Percentiles rank a stretch among this genome's conserved stretches.
Conservation (phyloP, 202 grass and related monocot species). For the Brachypodium distachyon region DNA sequence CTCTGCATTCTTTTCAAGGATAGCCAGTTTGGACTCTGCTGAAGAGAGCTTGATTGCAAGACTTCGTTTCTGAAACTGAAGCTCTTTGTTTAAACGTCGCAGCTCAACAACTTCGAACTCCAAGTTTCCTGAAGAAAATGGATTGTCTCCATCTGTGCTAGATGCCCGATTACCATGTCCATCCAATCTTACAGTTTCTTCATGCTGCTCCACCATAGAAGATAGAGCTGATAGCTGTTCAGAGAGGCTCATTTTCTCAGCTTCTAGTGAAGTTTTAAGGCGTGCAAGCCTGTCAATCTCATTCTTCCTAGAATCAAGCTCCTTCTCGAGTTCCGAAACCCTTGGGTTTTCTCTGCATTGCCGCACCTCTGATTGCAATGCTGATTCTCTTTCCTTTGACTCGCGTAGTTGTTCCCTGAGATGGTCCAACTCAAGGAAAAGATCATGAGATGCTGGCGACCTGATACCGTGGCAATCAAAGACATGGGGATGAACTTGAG, state of each 20-base stretch:
- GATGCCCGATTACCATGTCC: constrained; percentile 14
- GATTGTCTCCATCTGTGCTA: constrained; percentile 24
- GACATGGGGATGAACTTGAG: constrained; percentile 87
- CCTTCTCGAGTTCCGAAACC: constrained; percentile 76
- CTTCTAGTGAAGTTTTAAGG: constrained; percentile 53
- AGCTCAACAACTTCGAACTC: constrained; percentile 87
- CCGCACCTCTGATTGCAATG: constrained; percentile 58
- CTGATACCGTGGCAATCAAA: constrained; percentile 65
- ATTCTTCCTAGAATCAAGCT: constrained; percentile 56
- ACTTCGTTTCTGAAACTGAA: constrained; percentile 93
- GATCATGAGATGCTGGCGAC: constrained; percentile 84
- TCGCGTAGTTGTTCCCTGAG: constrained; percentile 78
- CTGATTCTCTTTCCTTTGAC: constrained; percentile 80
- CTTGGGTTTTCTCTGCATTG: constrained; percentile 69
- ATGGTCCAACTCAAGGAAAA: constrained; percentile 91
- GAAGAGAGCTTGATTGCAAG: constrained; percentile 78
- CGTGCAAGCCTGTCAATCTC: constrained; percentile 54
- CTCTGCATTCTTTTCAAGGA: constrained; percentile 68
- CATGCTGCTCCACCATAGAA: constrained; percentile 38
- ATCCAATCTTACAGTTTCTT: constrained; percentile 39
- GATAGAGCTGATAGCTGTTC: constrained; percentile 67
- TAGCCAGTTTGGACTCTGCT: constrained; percentile 81
- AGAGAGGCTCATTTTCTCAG: constrained; percentile 58
- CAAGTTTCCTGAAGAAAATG: constrained; percentile 52
- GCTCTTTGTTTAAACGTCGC: constrained; percentile 84